A percentile compares a stretch with the other conserved stretches of the same genome.
These are phyloP conservation scores for Dictyophora rubrovolvata DNA, from an alignment of 768 basidiomycete genomes.

Conservation along the genomic window DNA sequence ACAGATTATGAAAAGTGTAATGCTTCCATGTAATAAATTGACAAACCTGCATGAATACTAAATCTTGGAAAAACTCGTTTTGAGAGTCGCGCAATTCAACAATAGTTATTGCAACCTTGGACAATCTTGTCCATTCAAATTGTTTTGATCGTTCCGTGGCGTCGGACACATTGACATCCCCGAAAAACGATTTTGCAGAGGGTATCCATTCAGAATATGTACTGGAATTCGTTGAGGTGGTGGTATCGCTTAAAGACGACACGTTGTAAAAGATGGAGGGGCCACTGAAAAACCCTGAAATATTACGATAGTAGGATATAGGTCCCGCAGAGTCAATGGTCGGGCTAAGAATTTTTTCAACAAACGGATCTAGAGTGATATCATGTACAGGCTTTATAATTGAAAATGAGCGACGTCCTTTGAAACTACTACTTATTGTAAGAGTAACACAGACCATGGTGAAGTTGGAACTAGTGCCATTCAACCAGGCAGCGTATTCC, in stretches of 20 bases:
- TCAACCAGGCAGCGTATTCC: constrained; percentile 72
- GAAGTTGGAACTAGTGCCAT: constrained; percentile 56
- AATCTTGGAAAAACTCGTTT: constrained; percentile 27
- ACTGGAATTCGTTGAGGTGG: constrained; percentile 24
- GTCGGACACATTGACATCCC: constrained; percentile 25
- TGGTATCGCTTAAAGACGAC: constrained; percentile 23
- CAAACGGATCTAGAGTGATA: constrained; percentile 32
- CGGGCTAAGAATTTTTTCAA: constrained; percentile 38
- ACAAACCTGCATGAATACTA: constrained; percentile 60
- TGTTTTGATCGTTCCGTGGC: constrained; percentile 36
- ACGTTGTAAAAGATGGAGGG: constrained; percentile 54
- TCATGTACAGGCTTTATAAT: constrained; percentile 37
- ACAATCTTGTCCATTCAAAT: constrained; percentile 65
- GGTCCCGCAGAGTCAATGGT: constrained; percentile 32
- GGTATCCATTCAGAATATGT: constrained; percentile 36
- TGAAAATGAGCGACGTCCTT: constrained; percentile 3
- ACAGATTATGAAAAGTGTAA: constrained; percentile 1
- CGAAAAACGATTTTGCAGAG: constrained; percentile 40
- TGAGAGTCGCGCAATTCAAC: constrained; percentile 44
- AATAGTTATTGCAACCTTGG: constrained; percentile 55
- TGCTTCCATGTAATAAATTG: not conserved
- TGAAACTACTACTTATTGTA: not conserved
- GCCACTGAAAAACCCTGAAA: constrained; percentile 72
- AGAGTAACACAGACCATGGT: constrained; percentile 37
- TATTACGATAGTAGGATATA: constrained; percentile 61